Evolutionary conservation across 169 alveolate genomes (phyloP), one percentile per base, ranked within the genome.

Genomic region (Plasmodium gallinaceum): DNA sequence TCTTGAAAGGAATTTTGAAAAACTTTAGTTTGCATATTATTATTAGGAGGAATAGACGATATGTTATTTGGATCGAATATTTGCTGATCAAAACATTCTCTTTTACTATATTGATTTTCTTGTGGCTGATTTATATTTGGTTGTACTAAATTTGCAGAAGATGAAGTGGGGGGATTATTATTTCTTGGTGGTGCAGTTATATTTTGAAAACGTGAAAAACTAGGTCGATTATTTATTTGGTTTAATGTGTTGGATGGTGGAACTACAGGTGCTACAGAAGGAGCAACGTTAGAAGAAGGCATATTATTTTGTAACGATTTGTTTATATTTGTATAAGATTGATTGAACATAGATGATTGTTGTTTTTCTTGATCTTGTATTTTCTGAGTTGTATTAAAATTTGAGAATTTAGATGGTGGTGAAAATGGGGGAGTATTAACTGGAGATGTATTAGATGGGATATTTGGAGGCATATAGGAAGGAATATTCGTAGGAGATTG

Each of bases 61-160:
- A 54, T 16, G 48, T 45, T 22, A 7, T 42, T 51, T 10, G 42
- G 18, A 22, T 45, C 60, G 14, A 39, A 69, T 1, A 20, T 8
- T 42, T 45, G 78, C 12, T 68, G 85, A 37, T 83, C 91, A 10
- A 43, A 18, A 16, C 60, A 58, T 37, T 83, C 91, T 43, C 91
- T 60, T 61, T 83, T 83, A 39, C 22, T 18, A 65, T 62, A 78
- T 22, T 66, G 83, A 6, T 70, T 45, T 7, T 54, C 22, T 14
- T n/a, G 39, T 20, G 66, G 74, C 66, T 7, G 66, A 24, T 22
- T 62, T 24, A 24, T 70, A 62, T 14, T 45, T 43, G n/a, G 10
- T n/a, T 14, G 48, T 5, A 24, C n/a, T 10, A 32, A 26, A 54
- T 24, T 69, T 61, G 65, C n/a, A 5, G 54, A 32, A 32, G 83